Evolutionary conservation across 805 yeast species (phyloP), one percentile per base, ranked within the genome.

Genomic region (Candida vartiovaarae): DNA sequence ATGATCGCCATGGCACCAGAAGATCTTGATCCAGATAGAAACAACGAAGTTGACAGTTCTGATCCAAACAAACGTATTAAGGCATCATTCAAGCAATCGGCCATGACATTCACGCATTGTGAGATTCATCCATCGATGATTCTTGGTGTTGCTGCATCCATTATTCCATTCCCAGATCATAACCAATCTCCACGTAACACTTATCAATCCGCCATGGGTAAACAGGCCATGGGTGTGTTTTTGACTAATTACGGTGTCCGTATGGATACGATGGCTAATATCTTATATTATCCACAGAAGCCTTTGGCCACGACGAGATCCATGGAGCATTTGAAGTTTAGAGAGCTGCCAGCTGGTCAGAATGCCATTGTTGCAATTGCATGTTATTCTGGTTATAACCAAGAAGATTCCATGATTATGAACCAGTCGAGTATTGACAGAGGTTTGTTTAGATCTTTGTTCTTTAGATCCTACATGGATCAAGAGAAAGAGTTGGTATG

Each of bases 351-450:
- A 33, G 99, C 99, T 47, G 99, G 99, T 47, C 99, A 93, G 71
- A 93, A 93, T 63, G 99, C 99, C 27, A 81, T 93, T 66, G 99
- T 93, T 38, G 99, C 99, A 28, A 93, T 93, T 74, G 79, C 95
- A 36, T 93, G 99, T 77, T 93, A 93, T 68, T 86, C 96, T 35
- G 99, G 99, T 61, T 93, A 93, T 68, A 93, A 93, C 67, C 99
- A 93, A 75, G 99, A 93, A 84, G 99, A 93, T 84, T 93, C 99
- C 35, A 88, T 93, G 93, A 93, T 93, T 71, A 93, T 93, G 99
- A 93, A 93, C 66, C 99, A 93, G 72, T 84, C 95, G 8, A 86
- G 96, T 32, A 93, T 93, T 62, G 99, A 93, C 66, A 76, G 98
- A 60, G 99, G 99, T 44, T 71, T 93, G 57, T 93, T 93, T 75